Percentiles rank a stretch among this genome's conserved stretches.
Conservation (phyloP, 441 rosid species). For the Adansonia grandidieri region DNA sequence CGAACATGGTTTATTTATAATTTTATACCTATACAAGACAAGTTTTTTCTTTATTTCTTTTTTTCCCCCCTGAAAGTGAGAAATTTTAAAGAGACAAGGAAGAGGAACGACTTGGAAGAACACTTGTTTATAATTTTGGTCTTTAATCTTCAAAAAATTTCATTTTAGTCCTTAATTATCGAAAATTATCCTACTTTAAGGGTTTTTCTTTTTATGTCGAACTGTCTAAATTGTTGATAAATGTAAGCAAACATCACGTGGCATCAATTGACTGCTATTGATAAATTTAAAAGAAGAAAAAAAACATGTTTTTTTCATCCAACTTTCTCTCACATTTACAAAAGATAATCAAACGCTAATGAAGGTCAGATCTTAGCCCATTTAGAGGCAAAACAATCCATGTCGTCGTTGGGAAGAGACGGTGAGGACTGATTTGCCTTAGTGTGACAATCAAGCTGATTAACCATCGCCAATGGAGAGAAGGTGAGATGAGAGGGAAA, state of each 20-base stretch:
- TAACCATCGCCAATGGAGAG: no score
- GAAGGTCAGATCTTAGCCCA: no score
- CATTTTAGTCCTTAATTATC: neutral
- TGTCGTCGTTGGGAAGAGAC: no score
- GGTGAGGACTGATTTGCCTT: no score
- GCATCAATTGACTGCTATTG: neutral
- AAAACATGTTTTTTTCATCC: no score
- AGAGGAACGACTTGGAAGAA: neutral
- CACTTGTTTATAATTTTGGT: neutral
- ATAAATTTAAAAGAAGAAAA: no score
- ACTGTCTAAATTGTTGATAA: neutral
- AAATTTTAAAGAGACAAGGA: neutral
- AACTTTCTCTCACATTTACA: no score
- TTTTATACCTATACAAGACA: neutral
- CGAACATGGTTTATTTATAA: conserved; percentile 1
- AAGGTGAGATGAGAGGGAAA: no score
- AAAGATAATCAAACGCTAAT: no score
- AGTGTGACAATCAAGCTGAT: no score
- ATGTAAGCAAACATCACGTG: neutral
- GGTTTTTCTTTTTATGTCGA: neutral
- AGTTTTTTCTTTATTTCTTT: neutral
- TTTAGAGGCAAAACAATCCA: no score
- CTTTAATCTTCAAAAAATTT: neutral
- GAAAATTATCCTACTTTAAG: neutral
- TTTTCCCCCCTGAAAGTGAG: neutral